Percentiles rank a stretch among this genome's conserved stretches.
Conservation (phyloP, 2,329 filamentous ascomycete species). For the Tolypocladium amazonense region DNA sequence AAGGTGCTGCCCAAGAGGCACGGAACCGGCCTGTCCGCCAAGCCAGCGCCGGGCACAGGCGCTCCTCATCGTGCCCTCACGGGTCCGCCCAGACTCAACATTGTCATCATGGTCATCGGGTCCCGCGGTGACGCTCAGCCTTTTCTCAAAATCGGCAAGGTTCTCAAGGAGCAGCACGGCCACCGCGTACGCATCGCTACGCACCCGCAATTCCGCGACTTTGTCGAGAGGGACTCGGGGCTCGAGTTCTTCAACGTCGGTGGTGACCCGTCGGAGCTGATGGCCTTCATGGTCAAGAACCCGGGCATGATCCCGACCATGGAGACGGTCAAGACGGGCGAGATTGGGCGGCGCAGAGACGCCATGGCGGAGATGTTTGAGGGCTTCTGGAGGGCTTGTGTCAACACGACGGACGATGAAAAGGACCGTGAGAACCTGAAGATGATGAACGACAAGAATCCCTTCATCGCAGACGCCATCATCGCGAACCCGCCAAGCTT, state of each 20-base stretch:
- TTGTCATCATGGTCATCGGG: constrained; percentile 77
- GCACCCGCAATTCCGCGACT: constrained; percentile 66
- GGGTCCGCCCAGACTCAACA: constrained; percentile 50
- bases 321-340: constrained; percentile 61
- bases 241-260: constrained; percentile 75
- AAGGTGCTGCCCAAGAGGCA: constrained; percentile 10
- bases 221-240: constrained; percentile 60
- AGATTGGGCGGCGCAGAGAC: constrained; percentile 55
- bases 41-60: constrained; percentile 3
- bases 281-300: constrained; percentile 86
- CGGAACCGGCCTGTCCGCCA: constrained; percentile 10
- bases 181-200: constrained; percentile 71
- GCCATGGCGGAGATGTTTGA: constrained; percentile 76
- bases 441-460: constrained; percentile 51
- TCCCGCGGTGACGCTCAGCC: constrained; percentile 73
- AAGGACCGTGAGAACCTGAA: constrained; percentile 48
- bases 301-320: constrained; percentile 66
- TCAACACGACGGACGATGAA: constrained; percentile 58
- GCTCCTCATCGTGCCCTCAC: constrained; percentile 8
- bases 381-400: constrained; percentile 71
- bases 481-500: constrained; percentile 77
- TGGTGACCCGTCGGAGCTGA: constrained; percentile 68
- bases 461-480: constrained; percentile 67
- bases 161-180: constrained; percentile 58
- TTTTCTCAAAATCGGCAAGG: constrained; percentile 64